phyloP scores from a whole-genome alignment of 805 yeast species.

The Candida germanica region DNA sequence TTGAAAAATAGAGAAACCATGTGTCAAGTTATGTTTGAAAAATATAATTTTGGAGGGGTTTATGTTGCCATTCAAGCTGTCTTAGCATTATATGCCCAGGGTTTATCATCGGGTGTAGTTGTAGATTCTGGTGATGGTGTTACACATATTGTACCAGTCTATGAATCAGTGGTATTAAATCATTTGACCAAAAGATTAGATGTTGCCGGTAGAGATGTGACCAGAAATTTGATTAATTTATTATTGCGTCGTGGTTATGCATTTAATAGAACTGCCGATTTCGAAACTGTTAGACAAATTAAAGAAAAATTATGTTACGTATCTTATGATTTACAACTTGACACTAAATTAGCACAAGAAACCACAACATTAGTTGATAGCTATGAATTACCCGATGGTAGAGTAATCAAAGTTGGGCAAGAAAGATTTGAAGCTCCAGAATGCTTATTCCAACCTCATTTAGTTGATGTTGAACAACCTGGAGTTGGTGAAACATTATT shows the following conservation, averaged over 20 bases:
- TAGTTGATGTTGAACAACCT: conserved; percentile 94
- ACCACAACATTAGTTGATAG: conserved; percentile 92
- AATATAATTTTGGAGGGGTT: conserved; percentile 85
- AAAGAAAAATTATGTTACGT: conserved; percentile 96
- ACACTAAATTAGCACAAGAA: conserved; percentile 81
- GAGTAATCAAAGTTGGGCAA: conserved; percentile 88
- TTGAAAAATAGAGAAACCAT: conserved; percentile 82
- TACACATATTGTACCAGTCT: conserved; percentile 96
- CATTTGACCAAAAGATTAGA: conserved; percentile 90
- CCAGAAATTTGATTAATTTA: conserved; percentile 89
- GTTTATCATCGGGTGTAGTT: conserved; percentile 93
- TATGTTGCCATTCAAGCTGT: conserved; percentile 97
- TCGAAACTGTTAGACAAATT: conserved; percentile 96
- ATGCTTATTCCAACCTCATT: conserved; percentile 91
- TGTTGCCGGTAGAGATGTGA: conserved; percentile 97
- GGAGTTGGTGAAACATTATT: conserved; percentile 93
- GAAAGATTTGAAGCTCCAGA: conserved; percentile 97
- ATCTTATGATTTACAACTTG: conserved; percentile 89
- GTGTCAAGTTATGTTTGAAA: conserved; percentile 92
- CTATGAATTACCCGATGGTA: conserved; percentile 95
- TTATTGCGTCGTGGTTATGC: conserved; percentile 95
- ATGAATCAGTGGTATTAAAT: conserved; percentile 93
- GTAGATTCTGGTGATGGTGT: conserved; percentile 99
- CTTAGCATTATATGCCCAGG: conserved; percentile 96
- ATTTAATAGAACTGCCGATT: conserved; percentile 97